Percentiles rank a stretch among this genome's conserved stretches.
phyloP scores from a whole-genome alignment of 306 rosid genomes.

The Clitoria ternatea region DNA sequence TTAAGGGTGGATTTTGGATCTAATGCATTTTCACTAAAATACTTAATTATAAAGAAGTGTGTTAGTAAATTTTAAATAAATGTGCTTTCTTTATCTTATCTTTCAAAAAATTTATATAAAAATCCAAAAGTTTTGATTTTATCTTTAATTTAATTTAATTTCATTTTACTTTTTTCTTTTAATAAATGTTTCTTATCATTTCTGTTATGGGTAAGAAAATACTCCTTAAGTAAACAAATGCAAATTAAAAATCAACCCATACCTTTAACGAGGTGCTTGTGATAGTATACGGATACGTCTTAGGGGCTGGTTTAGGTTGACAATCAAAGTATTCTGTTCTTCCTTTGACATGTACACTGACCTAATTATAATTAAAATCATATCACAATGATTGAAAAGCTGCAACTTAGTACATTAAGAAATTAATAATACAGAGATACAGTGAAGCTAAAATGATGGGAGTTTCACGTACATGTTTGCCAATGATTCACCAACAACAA shows the following conservation, averaged over 20 bases:
- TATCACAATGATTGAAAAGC: slow-evolving; percentile 13
- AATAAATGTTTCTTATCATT: background rate
- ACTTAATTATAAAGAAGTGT: no score
- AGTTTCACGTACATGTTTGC: background rate
- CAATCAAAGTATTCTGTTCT: slow-evolving; percentile 96
- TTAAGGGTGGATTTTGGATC: no score
- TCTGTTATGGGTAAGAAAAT: background rate
- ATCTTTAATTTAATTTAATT: no score
- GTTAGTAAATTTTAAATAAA: no score
- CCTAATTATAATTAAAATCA: slow-evolving; percentile 50
- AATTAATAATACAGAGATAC: background rate
- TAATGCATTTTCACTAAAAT: no score
- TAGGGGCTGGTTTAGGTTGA: slow-evolving; percentile 96
- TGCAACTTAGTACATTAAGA: background rate
- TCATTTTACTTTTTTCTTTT: no score
- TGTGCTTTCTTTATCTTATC: no score
- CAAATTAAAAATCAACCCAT: slow-evolving; percentile 21
- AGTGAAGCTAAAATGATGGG: background rate
- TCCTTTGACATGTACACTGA: slow-evolving; percentile 95
- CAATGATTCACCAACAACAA: no score
- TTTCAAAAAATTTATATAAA: no score
- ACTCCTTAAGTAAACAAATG: background rate
- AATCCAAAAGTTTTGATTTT: no score
- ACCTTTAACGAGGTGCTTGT: slow-evolving; percentile 99
- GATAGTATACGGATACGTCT: slow-evolving; percentile 97